Percentiles rank a stretch among this genome's conserved stretches.
phyloP scores from a whole-genome alignment of 768 basidiomycete genomes.

The Calocybe gangraenosa region DNA sequence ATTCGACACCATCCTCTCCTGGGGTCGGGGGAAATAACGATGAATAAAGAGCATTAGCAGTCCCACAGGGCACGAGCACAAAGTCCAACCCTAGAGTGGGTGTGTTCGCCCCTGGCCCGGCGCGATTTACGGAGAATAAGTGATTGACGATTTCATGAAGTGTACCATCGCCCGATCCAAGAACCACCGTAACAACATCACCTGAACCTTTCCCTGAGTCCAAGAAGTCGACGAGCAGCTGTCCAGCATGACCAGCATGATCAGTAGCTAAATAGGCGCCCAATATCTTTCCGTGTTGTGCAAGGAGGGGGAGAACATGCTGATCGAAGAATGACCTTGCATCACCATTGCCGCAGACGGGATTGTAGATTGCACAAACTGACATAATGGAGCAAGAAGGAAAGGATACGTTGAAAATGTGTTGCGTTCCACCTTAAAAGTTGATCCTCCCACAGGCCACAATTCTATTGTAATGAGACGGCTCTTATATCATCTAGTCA shows the following conservation, averaged over 20 bases:
- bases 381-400: constrained; percentile 40
- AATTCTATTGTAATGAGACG: too few relatives aligned
- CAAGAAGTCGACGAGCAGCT: constrained; percentile 37
- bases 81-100: constrained; percentile 31
- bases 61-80: constrained; percentile 70
- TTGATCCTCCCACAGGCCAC: too few relatives aligned
- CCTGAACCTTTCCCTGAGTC: constrained; percentile 21
- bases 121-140: constrained; percentile 29
- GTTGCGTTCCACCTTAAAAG: too few relatives aligned
- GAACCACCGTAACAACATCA: constrained; percentile 41
- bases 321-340: constrained; percentile 53
- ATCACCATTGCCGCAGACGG: constrained; percentile 59
- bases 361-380: constrained; percentile 71
- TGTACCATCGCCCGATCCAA: constrained; percentile 90
- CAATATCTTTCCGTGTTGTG: constrained; percentile 30
- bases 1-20: constrained; percentile 22
- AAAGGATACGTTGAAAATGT: too few relatives aligned
- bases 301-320: constrained; percentile 63
- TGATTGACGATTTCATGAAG: constrained; percentile 83
- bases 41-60: constrained; percentile 89
- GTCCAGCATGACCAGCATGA: constrained; percentile 51
- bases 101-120: constrained; percentile 15
- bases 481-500: too few relatives aligned
- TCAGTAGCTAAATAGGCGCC: constrained; percentile 46
- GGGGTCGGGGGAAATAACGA: constrained; percentile 61